These are phyloP conservation scores for Trichophyton mentagrophytes DNA, from an alignment of 2,329 filamentous ascomycete genomes.

Conservation along the genomic window DNA sequence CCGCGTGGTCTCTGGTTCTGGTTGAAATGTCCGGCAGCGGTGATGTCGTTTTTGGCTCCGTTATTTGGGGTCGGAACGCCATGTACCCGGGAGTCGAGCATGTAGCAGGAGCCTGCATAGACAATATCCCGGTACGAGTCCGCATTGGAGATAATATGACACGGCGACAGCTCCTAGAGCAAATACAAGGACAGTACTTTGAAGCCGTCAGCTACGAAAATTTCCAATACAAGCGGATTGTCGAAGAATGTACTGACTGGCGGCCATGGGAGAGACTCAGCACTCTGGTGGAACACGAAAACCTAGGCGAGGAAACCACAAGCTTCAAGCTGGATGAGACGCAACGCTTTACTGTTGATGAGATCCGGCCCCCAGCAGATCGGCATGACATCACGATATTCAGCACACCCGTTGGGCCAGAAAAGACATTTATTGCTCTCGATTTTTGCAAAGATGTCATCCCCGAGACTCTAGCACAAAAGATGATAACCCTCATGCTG, in stretches of 20 bases:
- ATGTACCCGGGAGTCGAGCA: constrained; percentile 28
- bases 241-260: not conserved
- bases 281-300: not conserved
- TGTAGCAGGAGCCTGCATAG: constrained; percentile 35
- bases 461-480: not conserved
- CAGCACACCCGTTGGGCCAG: not conserved
- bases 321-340: not conserved
- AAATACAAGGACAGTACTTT: not conserved
- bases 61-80: constrained; percentile 31
- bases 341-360: not conserved
- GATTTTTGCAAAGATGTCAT: not conserved
- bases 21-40: constrained; percentile 15
- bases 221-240: not conserved
- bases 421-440: not conserved
- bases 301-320: not conserved
- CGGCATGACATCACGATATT: not conserved
- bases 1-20: constrained; percentile 8
- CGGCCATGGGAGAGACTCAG: not conserved
- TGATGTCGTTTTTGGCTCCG: constrained; percentile 34
- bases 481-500: not conserved
- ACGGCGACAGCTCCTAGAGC: not conserved
- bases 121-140: constrained; percentile 32
- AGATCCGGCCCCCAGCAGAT: not conserved
- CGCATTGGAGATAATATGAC: not conserved
- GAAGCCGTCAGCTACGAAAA: not conserved